These are phyloP conservation scores for Pleurotus sapidus DNA, from an alignment of 768 basidiomycete species.

Conservation along the genomic window DNA sequence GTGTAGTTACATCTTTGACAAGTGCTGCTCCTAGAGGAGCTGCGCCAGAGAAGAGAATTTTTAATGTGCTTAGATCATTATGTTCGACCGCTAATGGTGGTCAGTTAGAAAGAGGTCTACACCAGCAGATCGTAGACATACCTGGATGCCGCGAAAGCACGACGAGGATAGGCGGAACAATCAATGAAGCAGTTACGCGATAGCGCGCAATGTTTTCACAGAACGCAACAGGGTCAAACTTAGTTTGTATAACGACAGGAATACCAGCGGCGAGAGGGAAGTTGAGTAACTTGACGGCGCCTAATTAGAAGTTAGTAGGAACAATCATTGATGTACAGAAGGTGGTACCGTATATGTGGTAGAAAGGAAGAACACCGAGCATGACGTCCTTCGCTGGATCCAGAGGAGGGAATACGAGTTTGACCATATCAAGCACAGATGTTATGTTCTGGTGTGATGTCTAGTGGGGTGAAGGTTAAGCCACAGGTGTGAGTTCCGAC, in stretches of 20 bases:
- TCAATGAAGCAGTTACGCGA: constrained; percentile 50
- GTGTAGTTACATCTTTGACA: constrained; percentile 41
- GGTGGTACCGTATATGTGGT: constrained; percentile 39
- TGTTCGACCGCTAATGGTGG: constrained; percentile 49
- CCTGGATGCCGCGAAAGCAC: constrained; percentile 68
- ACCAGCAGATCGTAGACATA: constrained; percentile 24
- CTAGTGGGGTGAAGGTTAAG: constrained; percentile 22
- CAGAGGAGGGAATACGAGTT: constrained; percentile 38
- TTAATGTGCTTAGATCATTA: constrained; percentile 63
- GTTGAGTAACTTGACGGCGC: constrained; percentile 60
- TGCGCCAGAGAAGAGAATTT: constrained; percentile 66
- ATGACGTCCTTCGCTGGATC: constrained; percentile 42
- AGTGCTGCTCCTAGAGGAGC: constrained; percentile 75
- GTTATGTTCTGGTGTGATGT: constrained; percentile 71
- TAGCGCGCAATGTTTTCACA: constrained; percentile 66
- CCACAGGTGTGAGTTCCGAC: neutral
- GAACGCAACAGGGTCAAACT: constrained; percentile 71
- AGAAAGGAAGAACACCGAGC: constrained; percentile 64
- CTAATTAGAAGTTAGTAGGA: constrained; percentile 22
- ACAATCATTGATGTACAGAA: neutral
- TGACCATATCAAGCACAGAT: constrained; percentile 51
- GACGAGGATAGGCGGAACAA: constrained; percentile 87
- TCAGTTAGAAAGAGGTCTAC: neutral
- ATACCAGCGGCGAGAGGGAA: constrained; percentile 50
- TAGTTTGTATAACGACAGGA: constrained; percentile 55